Evolutionary conservation across 306 rosid species (phyloP), one percentile per base, ranked within the genome.

Genomic region (Cucurbita ficifolia): DNA sequence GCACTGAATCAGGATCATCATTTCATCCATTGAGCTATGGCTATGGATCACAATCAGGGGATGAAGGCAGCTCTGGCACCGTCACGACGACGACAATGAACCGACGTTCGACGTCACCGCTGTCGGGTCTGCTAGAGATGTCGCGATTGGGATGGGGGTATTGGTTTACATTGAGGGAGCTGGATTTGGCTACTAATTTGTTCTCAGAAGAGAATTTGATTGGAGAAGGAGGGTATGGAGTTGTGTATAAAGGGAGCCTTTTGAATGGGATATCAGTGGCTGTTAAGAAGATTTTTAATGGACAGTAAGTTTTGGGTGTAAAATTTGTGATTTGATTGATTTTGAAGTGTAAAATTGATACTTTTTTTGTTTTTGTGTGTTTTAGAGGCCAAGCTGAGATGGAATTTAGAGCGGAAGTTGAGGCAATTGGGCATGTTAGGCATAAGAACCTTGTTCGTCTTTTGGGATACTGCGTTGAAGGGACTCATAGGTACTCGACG

Each of bases 101-200:
- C 74, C 85, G 81, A 81, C 86, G 87, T 18, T 82, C 97, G 29
- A 86, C 89, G 0, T 52, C 87, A 74, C 98, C 97, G 38, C 78
- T 93, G 17, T 71, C 71, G 56, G 97, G 97, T 38, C 86, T 93
- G 79, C 96, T 97, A 11, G 97, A 93, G 48, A 88, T 93, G 79
- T 90, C 98, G 10, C 97, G 85, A 81, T 85, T 93, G 83, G 97
- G 98, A 68, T 93, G 98, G 98, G 98, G 98, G 63, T 96, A 93
- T 77, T 93, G 98, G 98, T 93, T 93, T 86, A 93, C 97, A 29
- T 65, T 93, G 71, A 83, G 98, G 79, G 98, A 93, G 82, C 96
- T 93, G 75, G 94, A 90, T 75, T 84, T 84, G 43, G 98, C 97
- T 5, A 93, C 98, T 6, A 88, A 81, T 62, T 87, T 88, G 7